Evolutionary conservation across 805 yeast genomes (phyloP).

Genomic region (Groenewaldozyma tartarivorans): DNA sequence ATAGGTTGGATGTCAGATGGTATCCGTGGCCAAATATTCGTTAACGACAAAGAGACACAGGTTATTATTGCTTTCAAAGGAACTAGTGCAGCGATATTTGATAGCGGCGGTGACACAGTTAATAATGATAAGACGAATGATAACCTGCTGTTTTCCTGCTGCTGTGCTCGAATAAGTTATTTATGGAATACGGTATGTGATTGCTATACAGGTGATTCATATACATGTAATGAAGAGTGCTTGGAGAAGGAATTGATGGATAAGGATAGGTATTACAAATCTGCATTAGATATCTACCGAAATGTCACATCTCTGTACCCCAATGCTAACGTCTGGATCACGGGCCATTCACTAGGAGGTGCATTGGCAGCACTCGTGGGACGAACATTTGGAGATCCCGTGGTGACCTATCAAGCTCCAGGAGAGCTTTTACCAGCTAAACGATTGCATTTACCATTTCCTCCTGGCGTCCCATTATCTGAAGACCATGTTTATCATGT

Average conservation of each 20-base stretch:
- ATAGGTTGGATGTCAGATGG: conserved; percentile 88
- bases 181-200: conserved; percentile 95
- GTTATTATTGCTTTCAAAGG: conserved; percentile 84
- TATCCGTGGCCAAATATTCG: conserved; percentile 84
- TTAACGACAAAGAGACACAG: conserved; percentile 41
- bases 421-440: conserved; percentile 79
- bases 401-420: conserved; percentile 85
- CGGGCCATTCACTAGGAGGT: conserved; percentile 96
- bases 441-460: conserved; percentile 81
- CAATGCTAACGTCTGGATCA: conserved; percentile 67
- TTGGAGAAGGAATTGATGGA: conserved; percentile 65
- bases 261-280: conserved; percentile 74
- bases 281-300: conserved; percentile 65
- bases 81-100: conserved; percentile 71
- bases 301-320: conserved; percentile 65
- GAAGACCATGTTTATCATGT: conserved; percentile 87
- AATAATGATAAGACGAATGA: conserved; percentile 78
- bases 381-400: conserved; percentile 83
- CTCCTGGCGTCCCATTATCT: conserved; percentile 77
- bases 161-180: conserved; percentile 88
- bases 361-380: conserved; percentile 73
- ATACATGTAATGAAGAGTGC: conserved; percentile 83
- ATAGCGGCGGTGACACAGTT: conserved; percentile 54
- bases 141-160: conserved; percentile 83
- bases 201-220: conserved; percentile 66